phyloP scores from a whole-genome alignment of 148 eudicot species.

The Diospyros kaki region DNA sequence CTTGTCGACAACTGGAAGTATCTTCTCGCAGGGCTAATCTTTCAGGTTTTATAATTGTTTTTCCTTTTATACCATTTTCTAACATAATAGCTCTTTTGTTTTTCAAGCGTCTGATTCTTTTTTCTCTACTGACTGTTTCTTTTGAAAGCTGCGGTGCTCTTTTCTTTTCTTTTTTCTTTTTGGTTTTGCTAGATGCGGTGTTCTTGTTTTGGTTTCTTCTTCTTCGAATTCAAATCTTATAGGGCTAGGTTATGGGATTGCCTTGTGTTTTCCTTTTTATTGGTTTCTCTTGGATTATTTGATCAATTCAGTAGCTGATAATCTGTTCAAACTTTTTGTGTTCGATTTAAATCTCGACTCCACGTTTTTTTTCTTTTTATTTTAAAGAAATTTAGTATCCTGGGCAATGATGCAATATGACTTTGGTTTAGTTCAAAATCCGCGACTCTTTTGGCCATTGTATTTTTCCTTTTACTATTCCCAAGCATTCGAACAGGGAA shows the following conservation, averaged over 20 bases:
- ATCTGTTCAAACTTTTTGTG: neutral
- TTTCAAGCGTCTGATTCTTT: too few relatives aligned
- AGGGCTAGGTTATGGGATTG: neutral
- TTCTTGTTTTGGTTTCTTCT: too few relatives aligned
- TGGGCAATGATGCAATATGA: neutral
- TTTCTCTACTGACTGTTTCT: neutral
- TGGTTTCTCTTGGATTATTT: neutral
- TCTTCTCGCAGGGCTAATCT: constrained; percentile 80
- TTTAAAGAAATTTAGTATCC: neutral
- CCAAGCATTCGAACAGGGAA: neutral
- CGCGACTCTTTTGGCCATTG: too few relatives aligned
- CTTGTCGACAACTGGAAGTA: constrained; percentile 92
- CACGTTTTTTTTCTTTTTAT: neutral
- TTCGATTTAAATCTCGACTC: neutral
- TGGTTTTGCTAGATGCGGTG: neutral
- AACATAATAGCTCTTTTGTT: neutral
- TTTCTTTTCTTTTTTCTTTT: neutral
- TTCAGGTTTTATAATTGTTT: constrained; percentile 48
- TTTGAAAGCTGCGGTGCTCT: neutral
- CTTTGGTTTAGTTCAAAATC: too few relatives aligned
- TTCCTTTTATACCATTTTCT: neutral
- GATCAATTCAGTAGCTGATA: neutral
- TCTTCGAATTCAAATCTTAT: too few relatives aligned
- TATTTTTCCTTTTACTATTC: neutral
- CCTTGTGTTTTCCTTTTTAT: neutral